A percentile compares a stretch with the other conserved stretches of the same genome.
These are phyloP conservation scores for Hemileccinum rubropunctum DNA, from an alignment of 768 basidiomycete species.

Conservation along the genomic window DNA sequence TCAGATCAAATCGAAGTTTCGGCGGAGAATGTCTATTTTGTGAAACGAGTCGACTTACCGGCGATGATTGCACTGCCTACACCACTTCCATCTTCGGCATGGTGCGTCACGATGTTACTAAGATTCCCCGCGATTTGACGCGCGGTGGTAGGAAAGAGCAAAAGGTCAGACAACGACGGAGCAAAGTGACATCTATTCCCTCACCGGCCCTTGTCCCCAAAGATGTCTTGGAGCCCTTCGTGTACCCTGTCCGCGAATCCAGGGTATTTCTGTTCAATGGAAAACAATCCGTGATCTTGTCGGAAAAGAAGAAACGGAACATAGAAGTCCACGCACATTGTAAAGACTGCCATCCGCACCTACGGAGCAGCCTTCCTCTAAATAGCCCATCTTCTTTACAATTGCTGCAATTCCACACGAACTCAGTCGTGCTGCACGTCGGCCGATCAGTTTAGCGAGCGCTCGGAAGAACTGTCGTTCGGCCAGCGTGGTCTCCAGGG, in stretches of 20 bases:
- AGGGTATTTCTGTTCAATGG: conserved; percentile 83
- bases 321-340: conserved; percentile 54
- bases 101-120: conserved; percentile 39
- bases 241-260: conserved; percentile 91
- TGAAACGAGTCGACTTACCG: conserved; percentile 37
- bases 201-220: conserved; percentile 92
- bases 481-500: conserved; percentile 91
- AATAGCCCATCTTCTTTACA: conserved; percentile 89
- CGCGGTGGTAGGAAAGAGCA: conserved; percentile 45
- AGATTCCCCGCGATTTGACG: conserved; percentile 62
- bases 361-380: conserved; percentile 87
- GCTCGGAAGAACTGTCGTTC: conserved; percentile 98
- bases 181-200: conserved; percentile 25
- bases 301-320: background rate
- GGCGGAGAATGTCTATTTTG: background rate
- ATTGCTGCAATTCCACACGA: conserved; percentile 97
- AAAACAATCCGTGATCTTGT: background rate
- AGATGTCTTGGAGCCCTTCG: conserved; percentile 89
- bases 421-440: conserved; percentile 85
- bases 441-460: conserved; percentile 84
- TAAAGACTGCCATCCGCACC: conserved; percentile 96
- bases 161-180: background rate
- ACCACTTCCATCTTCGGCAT: conserved; percentile 63
- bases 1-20: background rate
- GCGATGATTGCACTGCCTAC: conserved; percentile 98